Evolutionary conservation across 768 basidiomycete species (phyloP), one percentile per base, ranked within the genome.

Genomic region (Porpolomopsis calyptriformis): DNA sequence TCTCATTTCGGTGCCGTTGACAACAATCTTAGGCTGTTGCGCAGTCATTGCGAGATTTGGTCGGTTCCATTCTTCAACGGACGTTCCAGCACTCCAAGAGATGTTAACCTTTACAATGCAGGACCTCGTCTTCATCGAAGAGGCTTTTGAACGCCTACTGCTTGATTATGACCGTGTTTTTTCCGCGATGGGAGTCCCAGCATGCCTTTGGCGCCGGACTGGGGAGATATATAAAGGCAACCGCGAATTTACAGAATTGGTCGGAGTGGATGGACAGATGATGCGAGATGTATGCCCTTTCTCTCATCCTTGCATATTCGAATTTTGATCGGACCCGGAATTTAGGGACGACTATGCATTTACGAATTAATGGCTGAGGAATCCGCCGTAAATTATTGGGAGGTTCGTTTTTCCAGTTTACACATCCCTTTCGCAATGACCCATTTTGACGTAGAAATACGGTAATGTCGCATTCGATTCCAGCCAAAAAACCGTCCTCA

Each of bases 141-240:
- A 98, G 64, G 92, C 87, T 0, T 97, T 98, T 57, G 94, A 99
- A 61, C 84, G 93, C 1, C 72, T 97, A 49, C 71, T 99, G 47
- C 77, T 98, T 18, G 92, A 96, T 58, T 97, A 97, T 51, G 94
- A 97, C 60, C 83, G 92, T 19, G 90, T 87, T 11, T 89, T 90
- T 64, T 82, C 83, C 43, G 91, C 89, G 0, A 97, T 99, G 84
- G 92, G 90, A 26, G 91, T 98, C 3, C 94, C 94, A 0, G 92
- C 92, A 0, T 99, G 94, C 53, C 73, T 97, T 4, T 98, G 94
- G 94, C 73, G 93, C 22, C 71, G 94, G 40, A 99, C 94, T 2
- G 94, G 94, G 26, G 93, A 98, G 67, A 98, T 98, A 52, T 98
- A 97, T 72, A 98, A 98, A 63, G 93, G 85, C 36, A 99, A 99